phyloP scores from a whole-genome alignment of 164 flowering plant species.

The Liquidambar formosana region DNA sequence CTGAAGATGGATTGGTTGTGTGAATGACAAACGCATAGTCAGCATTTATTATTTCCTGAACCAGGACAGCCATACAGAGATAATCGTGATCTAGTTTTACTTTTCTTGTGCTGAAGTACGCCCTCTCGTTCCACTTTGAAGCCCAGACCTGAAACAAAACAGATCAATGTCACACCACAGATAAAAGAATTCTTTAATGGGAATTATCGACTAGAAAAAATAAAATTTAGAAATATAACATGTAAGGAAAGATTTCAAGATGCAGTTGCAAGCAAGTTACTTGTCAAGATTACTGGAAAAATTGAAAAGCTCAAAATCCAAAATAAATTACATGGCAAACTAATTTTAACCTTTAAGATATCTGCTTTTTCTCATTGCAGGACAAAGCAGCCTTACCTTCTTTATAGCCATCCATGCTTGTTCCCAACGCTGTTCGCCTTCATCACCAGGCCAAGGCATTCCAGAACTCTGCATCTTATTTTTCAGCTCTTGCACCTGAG shows the following conservation, averaged over 20 bases:
- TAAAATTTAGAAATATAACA: neutral
- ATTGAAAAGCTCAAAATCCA: neutral
- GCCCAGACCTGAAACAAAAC: constrained; percentile 80
- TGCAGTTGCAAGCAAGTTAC: neutral
- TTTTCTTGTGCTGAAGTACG: constrained; percentile 91
- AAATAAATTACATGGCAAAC: neutral
- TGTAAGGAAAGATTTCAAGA: neutral
- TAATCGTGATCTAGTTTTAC: constrained; percentile 83
- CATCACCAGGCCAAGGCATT: constrained; percentile 99
- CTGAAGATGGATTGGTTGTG: constrained; percentile 94
- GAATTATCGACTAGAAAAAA: neutral
- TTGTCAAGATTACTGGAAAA: neutral
- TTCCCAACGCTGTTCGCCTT: constrained; percentile 83
- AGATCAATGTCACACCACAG: neutral
- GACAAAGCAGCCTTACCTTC: constrained; percentile 46
- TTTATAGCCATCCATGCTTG: constrained; percentile 97
- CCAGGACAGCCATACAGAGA: constrained; percentile 98
- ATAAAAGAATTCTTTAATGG: neutral
- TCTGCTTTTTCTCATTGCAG: neutral
- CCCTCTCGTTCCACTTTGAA: constrained; percentile 99
- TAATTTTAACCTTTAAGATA: neutral
- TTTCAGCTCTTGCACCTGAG: constrained; percentile 84
- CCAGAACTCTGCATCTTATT: constrained; percentile 68
- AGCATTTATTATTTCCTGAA: constrained; percentile 93
- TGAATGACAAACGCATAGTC: constrained; percentile 99